Conservation (phyloP, 2,329 filamentous ascomycete genomes). For the Polychaeton citri region DNA sequence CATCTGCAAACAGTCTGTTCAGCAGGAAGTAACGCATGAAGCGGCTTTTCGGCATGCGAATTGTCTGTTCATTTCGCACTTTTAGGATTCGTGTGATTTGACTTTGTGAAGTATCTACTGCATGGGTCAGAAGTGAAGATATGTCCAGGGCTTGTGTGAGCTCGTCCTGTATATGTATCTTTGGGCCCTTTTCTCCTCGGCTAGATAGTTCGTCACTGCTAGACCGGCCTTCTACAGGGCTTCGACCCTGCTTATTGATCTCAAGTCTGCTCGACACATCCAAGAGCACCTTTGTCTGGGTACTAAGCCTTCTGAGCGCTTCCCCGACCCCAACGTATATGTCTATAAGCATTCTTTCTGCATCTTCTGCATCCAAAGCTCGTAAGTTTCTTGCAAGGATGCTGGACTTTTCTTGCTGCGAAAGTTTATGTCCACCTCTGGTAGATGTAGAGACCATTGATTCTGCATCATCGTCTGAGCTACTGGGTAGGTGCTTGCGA, state of each 20-base stretch:
- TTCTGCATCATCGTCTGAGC: constrained; percentile 84
- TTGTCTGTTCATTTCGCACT: constrained; percentile 62
- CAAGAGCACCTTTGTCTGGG: constrained; percentile 86
- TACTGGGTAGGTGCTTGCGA: constrained; percentile 73
- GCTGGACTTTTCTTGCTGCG: constrained; percentile 78
- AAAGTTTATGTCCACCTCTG: constrained; percentile 51
- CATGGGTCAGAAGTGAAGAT: constrained; percentile 63
- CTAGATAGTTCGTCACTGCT: constrained; percentile 10
- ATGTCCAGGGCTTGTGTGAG: constrained; percentile 65
- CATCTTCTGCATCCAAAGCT: constrained; percentile 68
- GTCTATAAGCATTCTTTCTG: constrained; percentile 66
- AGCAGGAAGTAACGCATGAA: constrained; percentile 75
- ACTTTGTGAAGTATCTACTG: constrained; percentile 63
- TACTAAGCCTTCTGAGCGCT: constrained; percentile 68
- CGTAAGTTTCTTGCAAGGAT: constrained; percentile 79
- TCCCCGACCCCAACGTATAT: constrained; percentile 85
- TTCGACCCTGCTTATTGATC: constrained; percentile 6
- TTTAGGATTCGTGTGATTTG: constrained; percentile 64
- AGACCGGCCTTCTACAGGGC: constrained; percentile 1
- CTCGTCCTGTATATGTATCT: constrained; percentile 46
- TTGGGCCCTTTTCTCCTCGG: not conserved
- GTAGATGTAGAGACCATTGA: constrained; percentile 80
- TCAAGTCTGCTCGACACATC: constrained; percentile 72
- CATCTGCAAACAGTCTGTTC: constrained; percentile 71
- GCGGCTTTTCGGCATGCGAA: constrained; percentile 50